phyloP scores from a whole-genome alignment of 2,329 filamentous ascomycete genomes.

The Claviceps paspali region DNA sequence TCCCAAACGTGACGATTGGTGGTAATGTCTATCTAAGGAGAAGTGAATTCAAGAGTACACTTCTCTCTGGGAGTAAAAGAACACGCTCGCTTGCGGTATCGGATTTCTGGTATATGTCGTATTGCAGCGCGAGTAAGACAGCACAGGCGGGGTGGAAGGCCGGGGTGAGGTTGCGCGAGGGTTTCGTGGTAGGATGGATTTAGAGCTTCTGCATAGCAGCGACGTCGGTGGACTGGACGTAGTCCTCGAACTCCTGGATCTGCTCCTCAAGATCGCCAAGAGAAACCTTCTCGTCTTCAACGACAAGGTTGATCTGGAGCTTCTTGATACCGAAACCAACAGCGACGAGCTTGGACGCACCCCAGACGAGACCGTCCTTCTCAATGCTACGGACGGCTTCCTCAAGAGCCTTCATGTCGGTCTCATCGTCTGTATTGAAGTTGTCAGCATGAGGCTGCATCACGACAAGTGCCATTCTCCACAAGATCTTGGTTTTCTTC shows the following conservation, averaged over 20 bases:
- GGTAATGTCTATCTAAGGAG: no score
- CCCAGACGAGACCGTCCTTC: slow-evolving; percentile 93
- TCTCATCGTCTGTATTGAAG: slow-evolving; percentile 61
- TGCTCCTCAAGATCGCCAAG: slow-evolving; percentile 72
- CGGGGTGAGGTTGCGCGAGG: neutral
- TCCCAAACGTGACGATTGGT: neutral
- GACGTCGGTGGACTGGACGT: slow-evolving; percentile 88
- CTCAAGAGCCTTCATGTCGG: slow-evolving; percentile 74
- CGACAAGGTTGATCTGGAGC: slow-evolving; percentile 94
- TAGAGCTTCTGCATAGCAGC: slow-evolving; percentile 89
- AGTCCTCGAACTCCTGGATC: slow-evolving; percentile 76
- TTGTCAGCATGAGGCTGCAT: neutral
- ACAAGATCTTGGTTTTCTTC: neutral
- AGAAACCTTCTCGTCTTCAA: slow-evolving; percentile 95
- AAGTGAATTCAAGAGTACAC: neutral
- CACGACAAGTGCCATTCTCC: neutral
- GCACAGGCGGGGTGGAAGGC: neutral
- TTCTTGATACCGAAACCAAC: slow-evolving; percentile 98
- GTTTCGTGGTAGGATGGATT: slow-evolving; percentile 12
- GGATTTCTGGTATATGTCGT: neutral
- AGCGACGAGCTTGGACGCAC: slow-evolving; percentile 73
- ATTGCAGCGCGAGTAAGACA: neutral
- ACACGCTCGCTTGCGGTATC: neutral
- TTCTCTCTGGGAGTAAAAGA: neutral
- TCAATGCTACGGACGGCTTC: slow-evolving; percentile 66